Evolutionary conservation across 2,329 filamentous ascomycete genomes (phyloP).

Genomic region (Phialophora expanda): DNA sequence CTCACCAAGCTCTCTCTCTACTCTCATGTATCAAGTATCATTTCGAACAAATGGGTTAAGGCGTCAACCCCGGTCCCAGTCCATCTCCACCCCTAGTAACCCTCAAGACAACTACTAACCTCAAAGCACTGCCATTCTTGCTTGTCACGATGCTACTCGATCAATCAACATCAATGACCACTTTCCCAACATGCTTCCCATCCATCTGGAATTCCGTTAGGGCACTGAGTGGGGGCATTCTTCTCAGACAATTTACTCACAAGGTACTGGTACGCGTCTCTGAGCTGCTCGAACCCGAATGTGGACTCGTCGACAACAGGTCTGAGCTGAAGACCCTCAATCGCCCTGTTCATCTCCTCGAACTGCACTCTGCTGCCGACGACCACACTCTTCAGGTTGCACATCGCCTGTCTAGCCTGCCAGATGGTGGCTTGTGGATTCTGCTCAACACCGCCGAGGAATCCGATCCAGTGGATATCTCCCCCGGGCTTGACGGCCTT

Average conservation of each 20-base stretch:
- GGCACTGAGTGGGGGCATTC: no score
- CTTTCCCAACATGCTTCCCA: not conserved
- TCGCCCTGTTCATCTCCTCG: not conserved
- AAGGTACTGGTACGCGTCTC: constrained; percentile 26
- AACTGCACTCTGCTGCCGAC: not conserved
- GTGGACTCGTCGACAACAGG: not conserved
- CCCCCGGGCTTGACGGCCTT: not conserved
- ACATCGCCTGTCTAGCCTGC: not conserved
- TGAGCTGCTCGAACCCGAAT: not conserved
- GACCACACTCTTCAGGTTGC: not conserved
- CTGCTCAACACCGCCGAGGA: not conserved
- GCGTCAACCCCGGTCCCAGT: no score
- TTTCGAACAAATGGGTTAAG: no score
- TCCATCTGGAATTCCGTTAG: not conserved
- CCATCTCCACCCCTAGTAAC: no score
- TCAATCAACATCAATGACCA: not conserved
- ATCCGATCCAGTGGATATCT: not conserved
- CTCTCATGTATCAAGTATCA: no score
- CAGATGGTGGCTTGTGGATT: not conserved
- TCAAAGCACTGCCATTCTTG: not conserved
- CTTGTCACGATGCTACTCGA: not conserved
- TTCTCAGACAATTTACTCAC: not conserved
- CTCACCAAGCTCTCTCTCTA: no score
- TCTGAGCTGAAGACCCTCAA: not conserved
- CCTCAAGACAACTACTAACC: no score